These are phyloP conservation scores for Penicillium sp. DNA, from an alignment of 2,329 filamentous ascomycete species.

Conservation along the genomic window DNA sequence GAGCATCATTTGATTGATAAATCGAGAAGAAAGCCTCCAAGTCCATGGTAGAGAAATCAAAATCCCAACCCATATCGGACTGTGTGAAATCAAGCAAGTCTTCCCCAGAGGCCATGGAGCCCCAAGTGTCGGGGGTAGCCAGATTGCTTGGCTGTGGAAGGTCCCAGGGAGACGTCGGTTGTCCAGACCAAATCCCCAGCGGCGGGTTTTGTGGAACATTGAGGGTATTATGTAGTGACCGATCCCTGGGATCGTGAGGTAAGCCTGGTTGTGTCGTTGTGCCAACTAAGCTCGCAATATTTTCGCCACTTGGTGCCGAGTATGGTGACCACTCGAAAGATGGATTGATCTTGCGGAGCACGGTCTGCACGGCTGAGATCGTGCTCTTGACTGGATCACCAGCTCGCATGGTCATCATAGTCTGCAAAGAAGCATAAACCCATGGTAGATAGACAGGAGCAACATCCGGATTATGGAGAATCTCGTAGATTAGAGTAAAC, in stretches of 20 bases:
- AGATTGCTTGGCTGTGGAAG: constrained; percentile 20
- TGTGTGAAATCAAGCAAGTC: constrained; percentile 38
- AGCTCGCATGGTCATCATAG: constrained; percentile 36
- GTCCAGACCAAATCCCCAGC: constrained; percentile 4
- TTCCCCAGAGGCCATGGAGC: constrained; percentile 28
- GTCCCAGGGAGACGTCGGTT: constrained; percentile 24
- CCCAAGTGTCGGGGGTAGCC: constrained; percentile 21
- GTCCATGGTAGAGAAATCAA: constrained; percentile 43
- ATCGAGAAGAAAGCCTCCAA: constrained; percentile 39
- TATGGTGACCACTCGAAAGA: constrained; percentile 29
- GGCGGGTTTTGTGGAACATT: neutral
- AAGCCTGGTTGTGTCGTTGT: neutral
- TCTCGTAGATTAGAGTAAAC: constrained; percentile 44
- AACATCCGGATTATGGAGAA: constrained; percentile 40
- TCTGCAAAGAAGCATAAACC: constrained; percentile 41
- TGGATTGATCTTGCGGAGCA: constrained; percentile 31
- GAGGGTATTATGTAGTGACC: neutral
- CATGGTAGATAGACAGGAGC: constrained; percentile 42
- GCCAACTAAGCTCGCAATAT: neutral
- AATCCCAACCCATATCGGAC: constrained; percentile 40
- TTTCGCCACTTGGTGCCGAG: neutral
- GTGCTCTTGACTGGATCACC: constrained; percentile 29
- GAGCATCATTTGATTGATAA: constrained; percentile 24
- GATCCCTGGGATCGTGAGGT: neutral
- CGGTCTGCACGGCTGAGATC: constrained; percentile 33